Base-by-base conservation (phyloP, 208 protist species). In the Trichomonas gallinae region DNA sequence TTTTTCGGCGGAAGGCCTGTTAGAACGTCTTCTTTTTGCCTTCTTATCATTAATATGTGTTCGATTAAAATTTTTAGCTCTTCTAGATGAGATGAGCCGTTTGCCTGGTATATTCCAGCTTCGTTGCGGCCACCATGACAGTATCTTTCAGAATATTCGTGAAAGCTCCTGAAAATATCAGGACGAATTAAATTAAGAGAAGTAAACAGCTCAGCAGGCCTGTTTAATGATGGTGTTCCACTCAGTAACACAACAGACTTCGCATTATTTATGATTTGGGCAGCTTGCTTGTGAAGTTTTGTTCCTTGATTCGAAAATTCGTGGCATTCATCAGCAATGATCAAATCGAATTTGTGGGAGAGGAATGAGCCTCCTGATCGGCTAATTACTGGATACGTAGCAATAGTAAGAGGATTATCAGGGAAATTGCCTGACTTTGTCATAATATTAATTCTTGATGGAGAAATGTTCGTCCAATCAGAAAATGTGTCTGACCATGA, bases 251-350 rank as follows among this genome's bases (percentile, higher is more conserved):
- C 8, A 3, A 96, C 2, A 34, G 88, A 63, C 11, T 96, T 44
- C 0, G 96, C 93, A 45, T 46, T 31, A 46, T 91, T 34, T 17
- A 97, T 34, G 8, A 97, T 46, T 34, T 97, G 97, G 0, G 96
- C 44, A n/a, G 97, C 49, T 36, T 51, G 45, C 45, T 96, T 96
- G 10, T 96, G 96, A 17, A 96, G 48, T 88, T 97, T n/a, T 40
- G 97, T 96, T 40, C 96, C 96, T 26, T 23, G 31, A 31, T 96
- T 97, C 82, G 97, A 97, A 42, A 97, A 63, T 45, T 87, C 82
- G 85, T 97, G 97, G 17, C 96, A 93, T 72, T 97, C 97, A 63
- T 97, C 97, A 40, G 46, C 82, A 46, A 97, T 97, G 48, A 97
- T 63, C 0, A 97, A 48, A 72, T 87, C 81, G 72, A 96, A 97